phyloP scores from a whole-genome alignment of 768 basidiomycete genomes.

The Crucibulum laeve region DNA sequence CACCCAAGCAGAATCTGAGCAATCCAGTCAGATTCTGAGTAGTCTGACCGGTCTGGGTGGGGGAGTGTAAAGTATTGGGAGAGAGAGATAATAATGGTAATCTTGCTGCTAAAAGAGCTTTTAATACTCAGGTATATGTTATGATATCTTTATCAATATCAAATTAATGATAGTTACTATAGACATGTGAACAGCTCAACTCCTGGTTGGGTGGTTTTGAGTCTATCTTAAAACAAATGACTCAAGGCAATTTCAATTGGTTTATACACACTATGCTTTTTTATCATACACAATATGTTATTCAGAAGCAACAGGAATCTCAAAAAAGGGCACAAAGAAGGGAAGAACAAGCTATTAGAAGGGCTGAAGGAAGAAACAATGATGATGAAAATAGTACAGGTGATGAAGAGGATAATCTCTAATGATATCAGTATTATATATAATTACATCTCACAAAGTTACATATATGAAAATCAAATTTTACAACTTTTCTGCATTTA shows the following conservation, averaged over 20 bases:
- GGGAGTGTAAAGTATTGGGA: slow-evolving; percentile 12
- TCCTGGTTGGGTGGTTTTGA: background rate
- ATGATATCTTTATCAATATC: too few relatives aligned
- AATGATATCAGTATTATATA: too few relatives aligned
- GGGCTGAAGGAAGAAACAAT: background rate
- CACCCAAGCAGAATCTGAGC: too few relatives aligned
- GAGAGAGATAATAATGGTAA: slow-evolving; percentile 13
- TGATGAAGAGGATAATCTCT: too few relatives aligned
- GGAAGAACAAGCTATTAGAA: background rate
- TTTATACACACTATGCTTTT: background rate
- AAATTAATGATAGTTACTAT: too few relatives aligned
- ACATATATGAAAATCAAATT: too few relatives aligned
- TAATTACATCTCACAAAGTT: too few relatives aligned
- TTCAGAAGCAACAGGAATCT: background rate
- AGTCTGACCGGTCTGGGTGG: too few relatives aligned
- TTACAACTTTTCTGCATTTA: too few relatives aligned
- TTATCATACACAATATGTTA: background rate
- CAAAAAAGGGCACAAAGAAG: too few relatives aligned
- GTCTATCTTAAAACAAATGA: background rate
- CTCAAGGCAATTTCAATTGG: background rate
- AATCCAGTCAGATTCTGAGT: too few relatives aligned
- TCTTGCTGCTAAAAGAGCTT: slow-evolving; percentile 18
- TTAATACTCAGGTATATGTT: slow-evolving; percentile 24
- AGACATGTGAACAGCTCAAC: too few relatives aligned
- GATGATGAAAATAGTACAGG: background rate